Evolutionary conservation across 1,139 yeast genomes (phyloP).

Genomic region (Nakaseomyces delphensis): DNA sequence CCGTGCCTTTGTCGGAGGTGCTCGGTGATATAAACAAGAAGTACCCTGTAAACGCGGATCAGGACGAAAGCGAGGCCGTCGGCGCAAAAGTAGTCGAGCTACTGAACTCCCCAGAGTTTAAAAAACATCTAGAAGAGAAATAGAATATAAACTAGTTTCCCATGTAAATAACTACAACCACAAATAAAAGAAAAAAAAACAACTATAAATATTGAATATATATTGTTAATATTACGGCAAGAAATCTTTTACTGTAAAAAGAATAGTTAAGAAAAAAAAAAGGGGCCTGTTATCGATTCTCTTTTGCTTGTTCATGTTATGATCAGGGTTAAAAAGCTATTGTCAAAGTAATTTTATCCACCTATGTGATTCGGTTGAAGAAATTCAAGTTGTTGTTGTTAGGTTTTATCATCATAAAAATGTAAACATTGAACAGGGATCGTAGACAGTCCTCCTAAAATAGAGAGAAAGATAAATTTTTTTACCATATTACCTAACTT

Average conservation of each 20-base stretch:
- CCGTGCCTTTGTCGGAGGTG: slow-evolving; percentile 2
- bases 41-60: not conserved
- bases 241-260: too few species aligned
- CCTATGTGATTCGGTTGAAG: slow-evolving; percentile 38
- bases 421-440: not conserved
- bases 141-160: too few species aligned
- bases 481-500: not conserved
- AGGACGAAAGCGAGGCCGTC: slow-evolving; percentile 42
- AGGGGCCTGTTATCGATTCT: too few species aligned
- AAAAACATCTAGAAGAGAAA: slow-evolving; percentile 25
- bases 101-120: slow-evolving; percentile 57
- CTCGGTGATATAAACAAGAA: not conserved
- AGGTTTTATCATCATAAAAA: slow-evolving; percentile 33
- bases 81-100: slow-evolving; percentile 67
- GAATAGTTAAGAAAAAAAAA: too few species aligned
- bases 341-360: slow-evolving; percentile 33
- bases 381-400: slow-evolving; percentile 41
- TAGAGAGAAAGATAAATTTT: too few species aligned
- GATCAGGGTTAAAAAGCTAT: slow-evolving; percentile 30
- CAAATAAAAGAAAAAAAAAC: not conserved
- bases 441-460: too few species aligned
- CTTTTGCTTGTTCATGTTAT: not conserved
- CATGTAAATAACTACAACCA: not conserved
- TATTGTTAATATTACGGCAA: too few species aligned
- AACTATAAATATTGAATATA: not conserved